phyloP scores from a whole-genome alignment of 768 basidiomycete genomes.

The Suillus occidentalis region DNA sequence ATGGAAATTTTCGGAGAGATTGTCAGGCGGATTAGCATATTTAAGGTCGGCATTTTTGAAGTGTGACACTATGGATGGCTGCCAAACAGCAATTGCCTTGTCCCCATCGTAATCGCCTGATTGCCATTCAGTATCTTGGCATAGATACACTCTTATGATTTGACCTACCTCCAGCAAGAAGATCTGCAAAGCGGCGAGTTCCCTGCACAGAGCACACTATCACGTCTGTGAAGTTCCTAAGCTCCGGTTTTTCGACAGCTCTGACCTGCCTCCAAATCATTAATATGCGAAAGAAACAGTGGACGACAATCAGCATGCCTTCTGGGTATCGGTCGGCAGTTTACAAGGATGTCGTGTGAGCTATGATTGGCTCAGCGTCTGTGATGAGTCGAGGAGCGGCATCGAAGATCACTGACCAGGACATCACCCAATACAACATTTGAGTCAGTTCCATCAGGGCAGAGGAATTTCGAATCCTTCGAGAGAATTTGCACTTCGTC shows the following conservation, averaged over 20 bases:
- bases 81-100: slow-evolving; percentile 56
- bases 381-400: background rate
- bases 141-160: background rate
- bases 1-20: slow-evolving; percentile 41
- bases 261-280: slow-evolving; percentile 41
- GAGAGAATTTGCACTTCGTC: slow-evolving; percentile 61
- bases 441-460: slow-evolving; percentile 41
- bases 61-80: slow-evolving; percentile 49
- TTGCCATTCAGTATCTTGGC: background rate
- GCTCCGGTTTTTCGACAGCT: slow-evolving; percentile 51
- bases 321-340: slow-evolving; percentile 64
- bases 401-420: slow-evolving; percentile 37
- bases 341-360: slow-evolving; percentile 71
- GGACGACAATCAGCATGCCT: slow-evolving; percentile 37
- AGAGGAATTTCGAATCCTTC: slow-evolving; percentile 42
- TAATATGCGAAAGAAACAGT: background rate
- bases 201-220: slow-evolving; percentile 59
- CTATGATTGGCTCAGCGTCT: slow-evolving; percentile 25
- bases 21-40: slow-evolving; percentile 49
- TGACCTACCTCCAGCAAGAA: slow-evolving; percentile 58
- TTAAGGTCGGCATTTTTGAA: slow-evolving; percentile 55
- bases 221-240: slow-evolving; percentile 54
- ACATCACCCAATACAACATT: slow-evolving; percentile 59
- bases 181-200: slow-evolving; percentile 51
- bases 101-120: slow-evolving; percentile 76